Evolutionary conservation across 805 yeast species (phyloP).

Genomic region (Suhomyces kilbournensis): DNA sequence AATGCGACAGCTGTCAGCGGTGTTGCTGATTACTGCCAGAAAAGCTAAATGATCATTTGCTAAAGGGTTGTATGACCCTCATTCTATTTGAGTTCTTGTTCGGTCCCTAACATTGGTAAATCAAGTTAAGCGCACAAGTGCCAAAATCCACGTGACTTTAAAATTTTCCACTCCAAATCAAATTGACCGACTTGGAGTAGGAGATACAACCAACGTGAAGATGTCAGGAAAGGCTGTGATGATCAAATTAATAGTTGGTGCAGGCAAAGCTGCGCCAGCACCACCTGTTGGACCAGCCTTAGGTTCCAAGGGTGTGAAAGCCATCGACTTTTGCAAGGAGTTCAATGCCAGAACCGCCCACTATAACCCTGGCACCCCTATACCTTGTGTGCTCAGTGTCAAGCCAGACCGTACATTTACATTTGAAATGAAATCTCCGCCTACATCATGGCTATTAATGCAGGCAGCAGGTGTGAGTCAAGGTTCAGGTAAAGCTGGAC

Average conservation of each 20-base stretch:
- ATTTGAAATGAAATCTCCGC: conserved; percentile 87
- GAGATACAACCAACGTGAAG: background rate
- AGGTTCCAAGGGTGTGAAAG: conserved; percentile 98
- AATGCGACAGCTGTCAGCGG: background rate
- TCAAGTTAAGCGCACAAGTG: too few species aligned
- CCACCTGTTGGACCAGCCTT: conserved; percentile 99
- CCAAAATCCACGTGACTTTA: background rate
- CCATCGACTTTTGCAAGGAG: conserved; percentile 97
- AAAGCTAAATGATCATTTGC: background rate
- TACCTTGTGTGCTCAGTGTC: conserved; percentile 81
- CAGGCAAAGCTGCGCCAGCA: conserved; percentile 97
- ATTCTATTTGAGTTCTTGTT: too few species aligned
- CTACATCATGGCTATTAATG: conserved; percentile 80
- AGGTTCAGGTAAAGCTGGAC: conserved; percentile 72
- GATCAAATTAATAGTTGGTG: conserved; percentile 89
- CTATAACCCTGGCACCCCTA: conserved; percentile 80
- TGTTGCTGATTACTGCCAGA: background rate
- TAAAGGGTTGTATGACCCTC: too few species aligned
- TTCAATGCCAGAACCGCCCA: conserved; percentile 95
- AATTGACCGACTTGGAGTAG: background rate
- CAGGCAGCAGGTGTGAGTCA: conserved; percentile 78
- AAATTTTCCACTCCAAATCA: conserved; percentile 1
- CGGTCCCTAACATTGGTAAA: too few species aligned
- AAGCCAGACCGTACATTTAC: conserved; percentile 89
- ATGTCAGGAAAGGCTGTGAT: conserved; percentile 56